Evolutionary conservation across 148 eudicot species (phyloP), one percentile per base, ranked within the genome.

Genomic region (Salicornia ramosissima): DNA sequence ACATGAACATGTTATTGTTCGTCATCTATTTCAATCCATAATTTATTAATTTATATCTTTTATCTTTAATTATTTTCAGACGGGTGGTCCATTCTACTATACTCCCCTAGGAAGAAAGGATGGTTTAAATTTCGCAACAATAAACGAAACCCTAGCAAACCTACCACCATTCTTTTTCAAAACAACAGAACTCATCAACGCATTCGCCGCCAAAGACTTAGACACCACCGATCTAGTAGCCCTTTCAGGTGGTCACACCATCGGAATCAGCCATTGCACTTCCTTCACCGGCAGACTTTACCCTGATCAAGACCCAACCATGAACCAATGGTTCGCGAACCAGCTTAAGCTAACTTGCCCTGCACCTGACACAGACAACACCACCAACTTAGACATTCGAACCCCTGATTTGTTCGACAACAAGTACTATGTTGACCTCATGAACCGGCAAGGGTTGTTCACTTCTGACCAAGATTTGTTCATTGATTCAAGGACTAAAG

Each of bases 161-260:
- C 54, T 82, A 43, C 85, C 83, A 14, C 30, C 75, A 13, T 80
- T 80, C 8, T n/a, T 54, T 4, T 21, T 39, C 74, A 82, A 82
- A 71, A 1, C 82, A 19, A 58, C 73, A 70, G 54, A 24, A 73
- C 59, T 25, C 66, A 74, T 83, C 30, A 19, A 59, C 57, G n/a
- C 46, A 2, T 45, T 77, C 14, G 58, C 74, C 29, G 16, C 1
- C 25, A 79, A 82, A 33, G 59, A 59, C 54, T 31, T 83, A 0
- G 69, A 69, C 29, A 65, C 77, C 64, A 79, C 76, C 45, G 86
- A 83, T 22, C 33, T 77, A 6, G 86, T 83, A 3, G 83, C 81
- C 25, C 83, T 83, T 49, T 83, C 86, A 0, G 83, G 86, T 2
- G 86, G 43, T 71, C 86, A 83, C 72, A 83, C 86, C 50, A 79